Conservation (phyloP, 805 yeast genomes). For the Tetrapisispora iriomotensis region DNA sequence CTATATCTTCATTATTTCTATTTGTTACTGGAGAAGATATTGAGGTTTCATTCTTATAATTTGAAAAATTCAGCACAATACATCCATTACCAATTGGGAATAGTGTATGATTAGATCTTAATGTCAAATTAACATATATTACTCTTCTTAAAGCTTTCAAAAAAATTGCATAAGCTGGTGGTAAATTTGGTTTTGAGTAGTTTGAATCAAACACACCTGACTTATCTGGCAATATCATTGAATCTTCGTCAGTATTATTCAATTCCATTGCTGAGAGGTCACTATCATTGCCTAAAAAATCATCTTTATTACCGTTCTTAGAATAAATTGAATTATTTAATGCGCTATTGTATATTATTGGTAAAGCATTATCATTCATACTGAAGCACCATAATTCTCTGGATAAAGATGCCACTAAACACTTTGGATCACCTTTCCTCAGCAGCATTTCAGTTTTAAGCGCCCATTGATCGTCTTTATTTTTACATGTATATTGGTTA, state of each 20-base stretch:
- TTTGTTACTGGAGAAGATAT: constrained; percentile 10
- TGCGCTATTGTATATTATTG: constrained; percentile 19
- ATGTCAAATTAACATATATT: constrained; percentile 28
- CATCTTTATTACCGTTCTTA: not conserved
- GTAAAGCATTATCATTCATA: constrained; percentile 31
- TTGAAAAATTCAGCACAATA: constrained; percentile 16
- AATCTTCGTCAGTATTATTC: not conserved
- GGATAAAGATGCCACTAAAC: constrained; percentile 31
- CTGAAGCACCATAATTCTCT: constrained; percentile 38
- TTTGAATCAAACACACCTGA: constrained; percentile 27
- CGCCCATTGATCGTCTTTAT: constrained; percentile 33
- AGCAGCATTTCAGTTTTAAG: constrained; percentile 34
- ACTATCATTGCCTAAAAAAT: not conserved
- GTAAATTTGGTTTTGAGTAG: constrained; percentile 30
- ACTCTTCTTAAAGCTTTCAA: constrained; percentile 40
- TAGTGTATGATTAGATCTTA: constrained; percentile 28
- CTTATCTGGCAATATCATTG: constrained; percentile 19
- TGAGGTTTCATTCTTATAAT: not conserved
- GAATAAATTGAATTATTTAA: too few species aligned
- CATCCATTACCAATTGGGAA: constrained; percentile 45
- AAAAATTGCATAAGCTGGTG: constrained; percentile 38
- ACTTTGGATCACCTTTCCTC: constrained; percentile 29
- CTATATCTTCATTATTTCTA: not conserved
- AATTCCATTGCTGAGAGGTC: not conserved
- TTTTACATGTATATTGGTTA: constrained; percentile 25